Base-by-base conservation (phyloP, 352 stramenopile species). In the Globisporangium radiosum region DNA sequence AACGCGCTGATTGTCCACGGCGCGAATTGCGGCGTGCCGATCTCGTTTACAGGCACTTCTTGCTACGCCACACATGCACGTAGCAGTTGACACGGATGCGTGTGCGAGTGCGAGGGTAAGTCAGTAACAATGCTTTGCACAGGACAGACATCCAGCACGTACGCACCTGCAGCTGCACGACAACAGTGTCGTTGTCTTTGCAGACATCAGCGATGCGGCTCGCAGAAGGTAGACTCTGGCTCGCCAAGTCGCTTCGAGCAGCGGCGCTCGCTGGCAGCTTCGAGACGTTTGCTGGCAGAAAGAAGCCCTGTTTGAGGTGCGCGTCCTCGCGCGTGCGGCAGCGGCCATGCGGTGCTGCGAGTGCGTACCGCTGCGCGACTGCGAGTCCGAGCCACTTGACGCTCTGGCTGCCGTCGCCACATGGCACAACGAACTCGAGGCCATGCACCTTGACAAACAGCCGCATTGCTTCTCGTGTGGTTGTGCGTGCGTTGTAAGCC, bases 331-430 rank as follows among this genome's bases (percentile, higher is more conserved):
- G 75, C 33, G 82, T 92, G 11, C 85, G 81, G 54, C 70, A 87
- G 36, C 82, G 81, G 6, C 82, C 83, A 25, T 92, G 83, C 2
- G 81, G 81, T 5, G 72, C 71, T 45, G 69, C 67, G 2, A 91
- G 60, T 40, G 86, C 72, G 56, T 94, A 94, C 43, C 82, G 76
- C 56, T 95, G 86, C 3, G 81, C 83, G 17, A 82, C 85, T 25
- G 72, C 85, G 9, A 93, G 72, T 1, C 83, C 83, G n/a, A 95
- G 80, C 86, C 86, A 94, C 51, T 90, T 90, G 68, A 90, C 69
- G 37, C 65, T 85, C 69, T 95, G 85, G 25, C 55, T 62, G 13
- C 86, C 86, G 64, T 89, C 83, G 37, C 86, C 86, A 65, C 86
- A 94, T 2, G 83, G 72, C n/a, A 95, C 68, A 4, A 69, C 60